A percentile compares a stretch with the other conserved stretches of the same genome.
Evolutionary conservation across 2,329 filamentous ascomycete genomes (phyloP).

Genomic region (Blastomyces parvus): DNA sequence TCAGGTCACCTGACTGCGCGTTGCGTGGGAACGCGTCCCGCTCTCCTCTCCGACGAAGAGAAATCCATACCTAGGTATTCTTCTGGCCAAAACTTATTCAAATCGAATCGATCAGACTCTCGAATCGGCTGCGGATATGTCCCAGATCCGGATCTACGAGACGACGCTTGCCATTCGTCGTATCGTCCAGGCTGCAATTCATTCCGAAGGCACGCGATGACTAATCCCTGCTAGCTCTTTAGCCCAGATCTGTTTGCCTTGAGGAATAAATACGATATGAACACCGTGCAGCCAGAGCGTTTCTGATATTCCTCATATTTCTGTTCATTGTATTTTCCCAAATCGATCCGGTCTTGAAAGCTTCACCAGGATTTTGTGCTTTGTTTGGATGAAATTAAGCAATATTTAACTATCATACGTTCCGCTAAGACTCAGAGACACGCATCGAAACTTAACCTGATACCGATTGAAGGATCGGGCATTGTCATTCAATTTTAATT

Average conservation of each 20-base stretch:
- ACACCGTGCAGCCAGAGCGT: neutral
- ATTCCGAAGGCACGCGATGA: neutral
- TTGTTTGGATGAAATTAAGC: neutral
- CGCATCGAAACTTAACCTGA: neutral
- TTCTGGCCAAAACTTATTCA: neutral
- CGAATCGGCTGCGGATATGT: neutral
- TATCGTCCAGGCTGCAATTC: neutral
- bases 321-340: neutral
- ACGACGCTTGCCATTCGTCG: neutral
- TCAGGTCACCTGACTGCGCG: slow-evolving; percentile 6
- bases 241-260: neutral
- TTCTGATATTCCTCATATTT: neutral
- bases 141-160: neutral
- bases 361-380: neutral
- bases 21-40: neutral
- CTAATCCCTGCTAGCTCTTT: neutral
- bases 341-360: neutral
- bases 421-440: neutral
- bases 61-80: neutral
- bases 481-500: neutral
- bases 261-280: neutral
- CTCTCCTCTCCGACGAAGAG: neutral
- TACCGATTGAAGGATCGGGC: neutral
- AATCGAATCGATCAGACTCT: neutral
- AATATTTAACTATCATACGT: neutral